These are phyloP conservation scores for Tolypocladium paradoxum DNA, from an alignment of 2,329 filamentous ascomycete species.

Conservation along the genomic window DNA sequence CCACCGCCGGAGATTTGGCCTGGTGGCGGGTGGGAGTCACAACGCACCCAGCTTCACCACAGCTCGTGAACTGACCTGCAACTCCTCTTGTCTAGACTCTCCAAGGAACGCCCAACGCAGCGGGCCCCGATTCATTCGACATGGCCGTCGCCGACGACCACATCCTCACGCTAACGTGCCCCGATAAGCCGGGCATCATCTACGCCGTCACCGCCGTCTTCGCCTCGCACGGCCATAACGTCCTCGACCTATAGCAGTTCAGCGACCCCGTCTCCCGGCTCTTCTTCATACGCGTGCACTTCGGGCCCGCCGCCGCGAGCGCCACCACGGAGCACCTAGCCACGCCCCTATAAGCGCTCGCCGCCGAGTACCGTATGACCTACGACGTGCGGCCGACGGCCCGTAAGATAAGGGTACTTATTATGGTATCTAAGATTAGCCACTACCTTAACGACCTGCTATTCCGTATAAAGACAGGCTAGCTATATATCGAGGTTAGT, in stretches of 20 bases:
- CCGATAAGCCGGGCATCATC: conserved; percentile 75
- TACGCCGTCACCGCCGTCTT: conserved; percentile 74
- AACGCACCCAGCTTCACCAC: too few relatives aligned
- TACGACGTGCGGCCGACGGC: conserved; percentile 59
- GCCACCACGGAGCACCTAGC: conserved; percentile 38
- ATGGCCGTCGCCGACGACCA: conserved; percentile 40
- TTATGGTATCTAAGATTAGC: conserved; percentile 85
- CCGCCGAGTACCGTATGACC: conserved; percentile 53
- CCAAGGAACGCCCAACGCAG: too few relatives aligned
- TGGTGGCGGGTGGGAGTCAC: too few relatives aligned
- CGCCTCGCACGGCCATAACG: conserved; percentile 63
- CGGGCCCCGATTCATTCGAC: background rate
- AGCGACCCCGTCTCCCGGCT: conserved; percentile 61
- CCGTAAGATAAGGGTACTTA: conserved; percentile 64
- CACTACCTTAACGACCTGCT: conserved; percentile 78
- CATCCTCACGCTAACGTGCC: conserved; percentile 73
- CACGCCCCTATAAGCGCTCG: conserved; percentile 48
- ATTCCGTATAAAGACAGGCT: conserved; percentile 64
- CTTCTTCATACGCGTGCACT: conserved; percentile 87
- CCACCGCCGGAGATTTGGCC: too few relatives aligned
- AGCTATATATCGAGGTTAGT: conserved; percentile 56
- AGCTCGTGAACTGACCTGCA: too few relatives aligned
- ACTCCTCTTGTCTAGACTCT: too few relatives aligned
- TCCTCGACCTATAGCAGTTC: conserved; percentile 77
- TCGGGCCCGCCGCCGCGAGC: conserved; percentile 46